Evolutionary conservation across 78 protist genomes (phyloP).

Genomic region (Anaeramoeba ignava): DNA sequence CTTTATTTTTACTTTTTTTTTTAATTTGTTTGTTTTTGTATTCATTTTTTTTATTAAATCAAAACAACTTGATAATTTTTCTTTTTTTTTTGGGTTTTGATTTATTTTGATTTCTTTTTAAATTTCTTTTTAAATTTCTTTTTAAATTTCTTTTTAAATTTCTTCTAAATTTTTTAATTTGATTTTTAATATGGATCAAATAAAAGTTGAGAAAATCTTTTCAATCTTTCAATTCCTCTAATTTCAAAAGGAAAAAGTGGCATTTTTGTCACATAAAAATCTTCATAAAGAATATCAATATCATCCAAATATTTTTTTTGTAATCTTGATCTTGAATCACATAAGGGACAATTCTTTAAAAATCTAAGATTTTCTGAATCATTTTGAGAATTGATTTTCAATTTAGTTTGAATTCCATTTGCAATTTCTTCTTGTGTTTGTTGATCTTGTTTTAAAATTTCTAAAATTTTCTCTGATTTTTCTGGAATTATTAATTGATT

Average conservation of each 20-base stretch:
- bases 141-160: too few relatives aligned
- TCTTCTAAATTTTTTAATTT: neutral
- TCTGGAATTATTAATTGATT: constrained; percentile 81
- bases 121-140: too few relatives aligned
- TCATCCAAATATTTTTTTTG: constrained; percentile 84
- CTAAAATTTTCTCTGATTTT: neutral
- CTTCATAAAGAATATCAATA: constrained; percentile 31
- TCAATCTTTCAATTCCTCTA: neutral
- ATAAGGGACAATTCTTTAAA: neutral
- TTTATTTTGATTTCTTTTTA: too few relatives aligned
- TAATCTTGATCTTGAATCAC: constrained; percentile 26
- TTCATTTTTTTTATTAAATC: too few relatives aligned
- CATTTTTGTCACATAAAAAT: neutral
- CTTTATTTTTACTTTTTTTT: too few relatives aligned
- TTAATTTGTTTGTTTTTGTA: too few relatives aligned
- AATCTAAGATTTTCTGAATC: neutral
- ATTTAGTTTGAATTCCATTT: too few relatives aligned
- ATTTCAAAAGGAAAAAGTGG: neutral
- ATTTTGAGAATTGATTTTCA: neutral
- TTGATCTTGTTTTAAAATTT: neutral
- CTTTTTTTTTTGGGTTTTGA: too few relatives aligned
- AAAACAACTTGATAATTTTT: too few relatives aligned
- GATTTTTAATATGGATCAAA: neutral
- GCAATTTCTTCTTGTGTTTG: neutral
- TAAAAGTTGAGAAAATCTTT: neutral